These are phyloP conservation scores for Batrachochytrium dendrobatidis DNA, from an alignment of 371 early-diverging fungal species.

Conservation along the genomic window DNA sequence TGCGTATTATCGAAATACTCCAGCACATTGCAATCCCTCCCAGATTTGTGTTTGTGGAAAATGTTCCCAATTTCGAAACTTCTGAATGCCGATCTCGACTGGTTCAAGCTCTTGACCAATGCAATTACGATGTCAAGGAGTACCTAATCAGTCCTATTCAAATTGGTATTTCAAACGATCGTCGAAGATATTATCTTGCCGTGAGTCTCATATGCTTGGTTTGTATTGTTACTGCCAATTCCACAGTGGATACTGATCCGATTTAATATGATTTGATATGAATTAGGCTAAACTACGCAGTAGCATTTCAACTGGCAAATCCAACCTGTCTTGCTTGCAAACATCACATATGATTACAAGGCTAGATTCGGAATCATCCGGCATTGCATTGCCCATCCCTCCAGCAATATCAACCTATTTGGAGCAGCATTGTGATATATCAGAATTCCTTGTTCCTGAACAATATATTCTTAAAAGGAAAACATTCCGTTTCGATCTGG, in stretches of 20 bases:
- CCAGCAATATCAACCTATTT: constrained; percentile 35
- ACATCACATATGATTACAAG: no score
- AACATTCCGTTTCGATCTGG: constrained; percentile 55
- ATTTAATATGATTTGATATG: no score
- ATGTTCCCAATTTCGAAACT: constrained; percentile 47
- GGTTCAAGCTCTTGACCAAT: constrained; percentile 44
- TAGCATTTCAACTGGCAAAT: neutral
- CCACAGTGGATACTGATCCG: no score
- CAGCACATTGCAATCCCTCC: constrained; percentile 20
- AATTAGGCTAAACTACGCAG: neutral
- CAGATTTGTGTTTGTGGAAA: constrained; percentile 40
- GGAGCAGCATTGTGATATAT: constrained; percentile 23
- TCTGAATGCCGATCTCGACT: constrained; percentile 39
- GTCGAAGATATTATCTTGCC: constrained; percentile 23
- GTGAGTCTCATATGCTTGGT: no score
- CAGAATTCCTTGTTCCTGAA: constrained; percentile 47
- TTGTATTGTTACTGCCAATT: no score
- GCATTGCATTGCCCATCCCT: constrained; percentile 8
- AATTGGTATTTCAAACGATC: constrained; percentile 27
- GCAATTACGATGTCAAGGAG: constrained; percentile 57
- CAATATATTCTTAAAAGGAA: constrained; percentile 55
- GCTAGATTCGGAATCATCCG: no score
- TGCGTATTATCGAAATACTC: constrained; percentile 33
- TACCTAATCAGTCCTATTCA: constrained; percentile 37
- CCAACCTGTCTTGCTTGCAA: neutral